Conservation (phyloP, 352 stramenopile genomes). For the Globisporangium spiculum region DNA sequence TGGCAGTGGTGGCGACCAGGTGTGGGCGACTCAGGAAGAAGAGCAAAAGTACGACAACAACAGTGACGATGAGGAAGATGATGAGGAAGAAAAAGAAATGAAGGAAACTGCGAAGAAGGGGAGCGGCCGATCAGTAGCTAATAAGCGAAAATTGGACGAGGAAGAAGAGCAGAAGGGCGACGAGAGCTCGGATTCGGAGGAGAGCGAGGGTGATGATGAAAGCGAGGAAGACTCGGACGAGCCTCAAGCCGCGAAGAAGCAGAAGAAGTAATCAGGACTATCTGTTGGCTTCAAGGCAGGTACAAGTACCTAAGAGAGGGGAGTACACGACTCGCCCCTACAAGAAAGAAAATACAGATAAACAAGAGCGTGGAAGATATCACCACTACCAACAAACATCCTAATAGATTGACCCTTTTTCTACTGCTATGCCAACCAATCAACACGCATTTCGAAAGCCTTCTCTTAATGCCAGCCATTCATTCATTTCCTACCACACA, state of each 20-base stretch:
- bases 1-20: slow-evolving; percentile 16
- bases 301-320: neutral
- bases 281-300: neutral
- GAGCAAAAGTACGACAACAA: slow-evolving; percentile 57
- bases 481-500: slow-evolving; percentile 23
- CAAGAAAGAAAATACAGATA: neutral
- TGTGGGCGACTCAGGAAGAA: slow-evolving; percentile 69
- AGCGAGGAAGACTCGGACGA: slow-evolving; percentile 14
- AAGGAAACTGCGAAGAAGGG: slow-evolving; percentile 24
- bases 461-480: neutral
- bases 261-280: slow-evolving; percentile 17
- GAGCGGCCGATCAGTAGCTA: slow-evolving; percentile 15
- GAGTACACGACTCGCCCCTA: neutral
- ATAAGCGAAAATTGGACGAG: slow-evolving; percentile 18
- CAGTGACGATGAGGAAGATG: slow-evolving; percentile 28
- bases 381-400: neutral
- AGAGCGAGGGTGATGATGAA: slow-evolving; percentile 10
- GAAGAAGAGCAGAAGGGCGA: slow-evolving; percentile 28
- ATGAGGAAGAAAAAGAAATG: slow-evolving; percentile 20
- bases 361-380: neutral
- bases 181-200: slow-evolving; percentile 18
- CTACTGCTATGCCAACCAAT: slow-evolving; percentile 24
- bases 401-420: slow-evolving; percentile 4
- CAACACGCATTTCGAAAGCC: slow-evolving; percentile 17
- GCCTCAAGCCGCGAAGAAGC: slow-evolving; percentile 20